Conservation (phyloP, 1,284 basidiomycete genomes). For the Anthracocystis panici-leucophaei region DNA sequence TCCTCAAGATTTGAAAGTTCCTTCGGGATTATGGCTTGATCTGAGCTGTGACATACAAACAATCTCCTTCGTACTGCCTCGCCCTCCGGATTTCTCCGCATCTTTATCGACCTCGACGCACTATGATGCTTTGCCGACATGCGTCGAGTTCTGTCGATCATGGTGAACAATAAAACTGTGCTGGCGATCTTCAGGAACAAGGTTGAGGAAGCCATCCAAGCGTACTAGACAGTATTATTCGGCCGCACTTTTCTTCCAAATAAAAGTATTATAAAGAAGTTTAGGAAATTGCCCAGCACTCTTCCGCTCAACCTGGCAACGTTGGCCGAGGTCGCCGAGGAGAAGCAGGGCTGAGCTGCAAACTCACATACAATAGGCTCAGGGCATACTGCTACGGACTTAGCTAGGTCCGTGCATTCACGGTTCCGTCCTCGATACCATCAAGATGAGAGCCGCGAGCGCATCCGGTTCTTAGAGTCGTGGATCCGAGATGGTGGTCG, state of each 20-base stretch:
- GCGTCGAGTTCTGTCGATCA: not conserved
- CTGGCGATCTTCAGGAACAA: slow-evolving; percentile 8
- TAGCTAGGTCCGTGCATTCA: not conserved
- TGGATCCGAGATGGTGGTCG: not conserved
- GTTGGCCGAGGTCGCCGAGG: not conserved
- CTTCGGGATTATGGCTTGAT: no score
- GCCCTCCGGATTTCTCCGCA: no score
- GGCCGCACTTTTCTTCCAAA: not conserved
- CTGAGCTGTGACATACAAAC: no score
- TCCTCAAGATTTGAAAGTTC: no score
- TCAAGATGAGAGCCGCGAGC: not conserved
- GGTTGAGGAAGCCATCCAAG: not conserved
- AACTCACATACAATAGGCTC: no score
- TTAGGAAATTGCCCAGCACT: no score
- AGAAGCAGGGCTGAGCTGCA: not conserved
- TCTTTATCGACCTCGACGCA: no score
- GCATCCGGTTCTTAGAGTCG: not conserved
- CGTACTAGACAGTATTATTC: not conserved
- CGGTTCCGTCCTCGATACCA: not conserved
- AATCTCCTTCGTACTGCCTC: no score
- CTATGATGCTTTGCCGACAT: no score
- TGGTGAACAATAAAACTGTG: not conserved
- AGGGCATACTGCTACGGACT: no score
- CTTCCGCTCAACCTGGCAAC: not conserved
- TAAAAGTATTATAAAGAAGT: no score